Base-by-base conservation (phyloP, 805 yeast species). In the Starmerella bombi region DNA sequence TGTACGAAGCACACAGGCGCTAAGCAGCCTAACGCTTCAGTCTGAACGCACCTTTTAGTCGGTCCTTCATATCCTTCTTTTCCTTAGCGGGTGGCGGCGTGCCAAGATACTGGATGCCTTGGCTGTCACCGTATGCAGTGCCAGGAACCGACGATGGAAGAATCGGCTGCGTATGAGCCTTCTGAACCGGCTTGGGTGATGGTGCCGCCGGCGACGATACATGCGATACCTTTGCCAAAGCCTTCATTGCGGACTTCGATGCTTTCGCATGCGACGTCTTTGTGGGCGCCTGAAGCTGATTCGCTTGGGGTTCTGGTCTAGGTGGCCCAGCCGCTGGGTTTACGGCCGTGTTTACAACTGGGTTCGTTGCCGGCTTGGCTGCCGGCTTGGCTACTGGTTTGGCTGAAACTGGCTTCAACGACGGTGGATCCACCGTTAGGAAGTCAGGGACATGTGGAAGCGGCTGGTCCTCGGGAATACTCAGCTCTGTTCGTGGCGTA, bases 391-490 rank as follows among this genome's bases (percentile, higher is more conserved):
- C 7, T 8, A 23, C 27, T 12, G 27, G 12, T 12, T 23, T 23
- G 10, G 27, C 27, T 7, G 7, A 8, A 7, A 23, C 27, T 12
- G 27, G 27, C 27, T 7, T 8, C 27, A 7, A 12, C 27, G 7
- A 7, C 7, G 27, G 27, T 8, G 27, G 27, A 7, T 7, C 10
- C 12, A 8, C 10, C 27, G 27, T 8, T 8, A 23, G 27, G 27
- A 23, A 23, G 10, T 23, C 27, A 23, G 67, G 67, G n/a, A 57
- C 54, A 21, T 43, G 38, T 15, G 35, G 42, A 20, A 34, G 45
- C 3, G 60, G 59, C 32, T 34, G 34, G 43, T 62, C 65, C 17
- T 38, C 51, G 5, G 56, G 56, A 12, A 64, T 53, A 6, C 42
- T 37, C 19, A 64, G 51, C 34, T 49, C 41, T 21, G 51, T 51